Percentiles rank a stretch among this genome's conserved stretches.
Conservation (phyloP, 768 basidiomycete species). For the Ramaria sp. region DNA sequence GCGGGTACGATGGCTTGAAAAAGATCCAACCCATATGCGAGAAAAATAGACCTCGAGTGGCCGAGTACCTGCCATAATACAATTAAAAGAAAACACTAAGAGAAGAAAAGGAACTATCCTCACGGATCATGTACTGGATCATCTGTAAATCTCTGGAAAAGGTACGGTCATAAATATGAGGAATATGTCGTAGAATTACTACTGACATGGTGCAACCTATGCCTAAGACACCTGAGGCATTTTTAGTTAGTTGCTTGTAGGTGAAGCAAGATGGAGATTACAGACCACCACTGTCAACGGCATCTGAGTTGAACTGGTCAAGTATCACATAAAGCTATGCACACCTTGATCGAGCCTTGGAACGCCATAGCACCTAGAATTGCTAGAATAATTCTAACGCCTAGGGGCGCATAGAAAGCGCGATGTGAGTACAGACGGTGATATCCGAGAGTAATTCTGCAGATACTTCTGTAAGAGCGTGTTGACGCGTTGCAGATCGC, state of each 20-base stretch:
- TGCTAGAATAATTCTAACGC: constrained; percentile 48
- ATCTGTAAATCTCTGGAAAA: constrained; percentile 52
- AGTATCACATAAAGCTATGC: neutral
- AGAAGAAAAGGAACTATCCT: constrained; percentile 16
- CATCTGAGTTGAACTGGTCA: neutral
- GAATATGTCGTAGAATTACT: neutral
- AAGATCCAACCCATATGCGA: constrained; percentile 87
- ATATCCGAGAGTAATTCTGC: constrained; percentile 64
- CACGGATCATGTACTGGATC: constrained; percentile 60
- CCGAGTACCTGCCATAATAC: constrained; percentile 53
- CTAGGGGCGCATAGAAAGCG: constrained; percentile 47
- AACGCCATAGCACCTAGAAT: constrained; percentile 62
- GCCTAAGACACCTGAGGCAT: constrained; percentile 47
- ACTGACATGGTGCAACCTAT: constrained; percentile 64
- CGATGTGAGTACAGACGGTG: constrained; percentile 73
- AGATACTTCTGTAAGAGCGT: neutral
- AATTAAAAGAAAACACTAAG: neutral
- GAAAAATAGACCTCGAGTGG: constrained; percentile 60
- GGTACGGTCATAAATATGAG: neutral
- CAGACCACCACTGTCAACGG: constrained; percentile 38
- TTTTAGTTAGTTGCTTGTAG: neutral
- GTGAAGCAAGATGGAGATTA: neutral
- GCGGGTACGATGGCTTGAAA: constrained; percentile 55
- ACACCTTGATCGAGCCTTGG: constrained; percentile 70
- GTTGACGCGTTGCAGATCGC: neutral